Base-by-base conservation (phyloP, 1,139 yeast species). In the Pichia sp. region DNA sequence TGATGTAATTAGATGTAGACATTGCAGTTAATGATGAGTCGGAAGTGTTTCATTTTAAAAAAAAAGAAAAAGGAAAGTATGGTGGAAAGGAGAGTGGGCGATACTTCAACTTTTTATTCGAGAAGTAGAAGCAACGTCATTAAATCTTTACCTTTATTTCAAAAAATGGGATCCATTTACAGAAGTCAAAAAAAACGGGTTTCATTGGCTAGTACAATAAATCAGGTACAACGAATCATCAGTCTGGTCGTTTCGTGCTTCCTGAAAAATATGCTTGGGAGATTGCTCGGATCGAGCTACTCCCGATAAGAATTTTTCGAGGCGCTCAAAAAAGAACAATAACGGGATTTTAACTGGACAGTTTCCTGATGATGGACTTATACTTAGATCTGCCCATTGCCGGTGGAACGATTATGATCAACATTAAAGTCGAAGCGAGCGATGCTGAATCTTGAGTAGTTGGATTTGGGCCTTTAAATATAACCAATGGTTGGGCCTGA, bases 181-280 rank as follows among this genome's bases (percentile, higher is more conserved):
- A 23, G 26, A 23, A 23, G 26, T 23, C 26, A 23, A 23, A 23
- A 23, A 32, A 32, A 13, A 32, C 13, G 13, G 36, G 13, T 32
- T 10, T 32, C 36, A 32, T 32, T 32, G 36, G 10, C 36, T 13
- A 13, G 36, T 32, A 23, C 26, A 23, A 23, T 23, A 23, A 23
- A 23, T 23, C 26, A 23, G 26, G 26, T 23, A 23, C 26, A 23
- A 23, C 26, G 26, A 23, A 4, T 23, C 26, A 23, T 23, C 4
- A 23, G 30, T 15, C 13, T 46, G 50, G 47, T 50, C 53, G 53
- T 47, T 16, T 45, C 53, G 53, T 16, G 49, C 53, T 50, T 15
- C 53, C 49, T n/a, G 11, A 16, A 11, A 36, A 36, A 10, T 36
- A 13, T 36, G 16, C 41, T 10, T 4, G 10, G 6, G 13, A 15